These are phyloP conservation scores for Wallacemonas sp. DNA, from an alignment of 208 protist species.

Conservation along the genomic window DNA sequence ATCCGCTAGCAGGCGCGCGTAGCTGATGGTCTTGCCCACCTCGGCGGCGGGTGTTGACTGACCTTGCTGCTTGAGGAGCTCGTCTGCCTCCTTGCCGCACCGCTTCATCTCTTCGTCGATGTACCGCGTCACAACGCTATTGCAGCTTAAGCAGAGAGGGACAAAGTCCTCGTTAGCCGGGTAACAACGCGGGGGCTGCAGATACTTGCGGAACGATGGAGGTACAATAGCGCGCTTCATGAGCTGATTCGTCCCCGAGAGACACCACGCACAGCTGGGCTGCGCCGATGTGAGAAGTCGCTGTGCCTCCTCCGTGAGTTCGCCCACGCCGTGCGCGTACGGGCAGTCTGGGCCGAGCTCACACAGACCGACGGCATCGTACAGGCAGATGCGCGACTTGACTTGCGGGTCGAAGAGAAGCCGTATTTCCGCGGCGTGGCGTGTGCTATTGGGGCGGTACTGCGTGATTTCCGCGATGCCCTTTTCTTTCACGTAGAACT, in stretches of 20 bases:
- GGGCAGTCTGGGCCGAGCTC: conserved; percentile 36
- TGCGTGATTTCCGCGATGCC: conserved; percentile 30
- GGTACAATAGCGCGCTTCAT: conserved; percentile 39
- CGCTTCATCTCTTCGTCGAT: conserved; percentile 31
- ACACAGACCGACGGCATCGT: conserved; percentile 25
- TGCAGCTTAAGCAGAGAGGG: conserved; percentile 37
- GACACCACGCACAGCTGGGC: conserved; percentile 35
- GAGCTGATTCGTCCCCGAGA: conserved; percentile 22
- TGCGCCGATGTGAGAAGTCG: conserved; percentile 12
- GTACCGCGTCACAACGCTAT: conserved; percentile 17
- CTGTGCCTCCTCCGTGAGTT: conserved; percentile 28
- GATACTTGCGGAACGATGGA: conserved; percentile 35
- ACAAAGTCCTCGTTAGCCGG: conserved; percentile 22
- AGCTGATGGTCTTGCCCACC: conserved; percentile 23
- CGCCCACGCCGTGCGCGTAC: conserved; percentile 47
- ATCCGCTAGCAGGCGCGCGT: conserved; percentile 27
- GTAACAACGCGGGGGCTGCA: conserved; percentile 16
- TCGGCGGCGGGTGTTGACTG: neutral
- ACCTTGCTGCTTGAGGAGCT: neutral
- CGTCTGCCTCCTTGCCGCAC: conserved; percentile 20
- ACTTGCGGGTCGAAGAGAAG: conserved; percentile 43
- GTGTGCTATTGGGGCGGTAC: conserved; percentile 7
- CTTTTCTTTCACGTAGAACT: conserved; percentile 50
- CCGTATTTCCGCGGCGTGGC: conserved; percentile 36
- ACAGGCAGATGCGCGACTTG: conserved; percentile 44